Conservation (phyloP, 2,329 filamentous ascomycete species). For the Myotisia sp. region DNA sequence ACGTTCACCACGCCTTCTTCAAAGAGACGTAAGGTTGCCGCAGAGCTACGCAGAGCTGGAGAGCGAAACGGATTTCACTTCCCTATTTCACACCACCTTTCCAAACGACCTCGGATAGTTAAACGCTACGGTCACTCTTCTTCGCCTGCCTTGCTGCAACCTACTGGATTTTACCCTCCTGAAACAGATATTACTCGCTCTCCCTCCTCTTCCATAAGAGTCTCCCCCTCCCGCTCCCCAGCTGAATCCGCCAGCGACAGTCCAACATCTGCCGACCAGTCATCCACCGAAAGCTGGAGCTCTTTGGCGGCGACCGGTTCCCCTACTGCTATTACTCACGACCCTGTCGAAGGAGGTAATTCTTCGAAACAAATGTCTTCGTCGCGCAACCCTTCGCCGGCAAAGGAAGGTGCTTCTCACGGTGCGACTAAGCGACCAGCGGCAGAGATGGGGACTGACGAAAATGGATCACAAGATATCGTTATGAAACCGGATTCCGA, state of each 20-base stretch:
- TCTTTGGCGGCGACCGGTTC: conserved; percentile 26
- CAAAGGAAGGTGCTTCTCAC: conserved; percentile 19
- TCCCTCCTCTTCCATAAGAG: conserved; percentile 23
- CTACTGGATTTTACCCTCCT: conserved; percentile 3
- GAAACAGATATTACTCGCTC: conserved; percentile 6
- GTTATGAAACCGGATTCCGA: conserved; percentile 14
- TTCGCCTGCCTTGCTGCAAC: conserved; percentile 16
- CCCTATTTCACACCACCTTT: too few species aligned
- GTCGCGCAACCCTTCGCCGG: conserved; percentile 8
- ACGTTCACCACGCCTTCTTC: conserved; percentile 36
- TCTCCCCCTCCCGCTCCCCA: conserved; percentile 13
- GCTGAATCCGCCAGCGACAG: conserved; percentile 13
- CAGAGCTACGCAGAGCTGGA: conserved; percentile 29
- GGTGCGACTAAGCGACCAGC: conserved; percentile 39
- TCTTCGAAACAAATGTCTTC: conserved; percentile 25
- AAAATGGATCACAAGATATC: conserved; percentile 17
- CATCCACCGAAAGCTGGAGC: conserved; percentile 4
- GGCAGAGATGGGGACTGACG: conserved; percentile 38
- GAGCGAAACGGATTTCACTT: conserved; percentile 16
- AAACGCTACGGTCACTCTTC: conserved; percentile 15
- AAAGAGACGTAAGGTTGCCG: conserved; percentile 35
- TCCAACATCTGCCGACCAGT: background rate
- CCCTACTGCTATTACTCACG: conserved; percentile 17
- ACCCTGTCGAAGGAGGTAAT: background rate
- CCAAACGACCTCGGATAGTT: conserved; percentile 7